Evolutionary conservation across 768 basidiomycete genomes (phyloP), one percentile per base, ranked within the genome.

Genomic region (Candolleomyces aberdarensis): DNA sequence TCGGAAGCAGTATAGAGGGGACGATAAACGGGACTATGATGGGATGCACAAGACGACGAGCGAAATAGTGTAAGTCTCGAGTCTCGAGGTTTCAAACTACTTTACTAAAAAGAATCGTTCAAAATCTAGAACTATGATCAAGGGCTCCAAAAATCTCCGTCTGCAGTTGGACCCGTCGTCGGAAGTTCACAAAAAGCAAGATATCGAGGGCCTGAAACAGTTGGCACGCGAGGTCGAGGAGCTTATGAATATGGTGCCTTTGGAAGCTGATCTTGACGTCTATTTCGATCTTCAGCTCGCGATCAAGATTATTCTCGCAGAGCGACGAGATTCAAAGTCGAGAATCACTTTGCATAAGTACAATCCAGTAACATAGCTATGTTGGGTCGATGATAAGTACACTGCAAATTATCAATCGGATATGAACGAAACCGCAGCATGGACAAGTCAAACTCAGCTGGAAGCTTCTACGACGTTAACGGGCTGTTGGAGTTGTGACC

Each of bases 41-140:
- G 66, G 66, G 43, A 22, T 69, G 44, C 60, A 65, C 22, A 66
- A 66, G 49, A 61, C 62, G 3, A 58, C 64, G 54, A 67, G 58
- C 9, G 68, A 69, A 51, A 60, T 66, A 31, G 65, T 56, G 68
- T 69, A 60, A 5, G 61, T 56, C n/a, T n/a, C n/a, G n/a, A n/a
- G n/a, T n/a, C n/a, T n/a, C n/a, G n/a, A n/a, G n/a, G n/a, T n/a
- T n/a, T n/a, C n/a, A n/a, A n/a, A n/a, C n/a, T n/a, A n/a, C n/a
- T n/a, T n/a, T n/a, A n/a, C n/a, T n/a, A n/a, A n/a, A n/a, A n/a
- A n/a, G n/a, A n/a, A n/a, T n/a, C n/a, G n/a, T n/a, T n/a, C n/a
- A n/a, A n/a, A n/a, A n/a, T n/a, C n/a, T 32, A 69, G 68, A 52
- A 55, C 61, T 54, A 64, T 62, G 0, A 64, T 69, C 26, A 58